Base-by-base conservation (phyloP, 2,329 filamentous ascomycete species). In the Aureobasidium musti region DNA sequence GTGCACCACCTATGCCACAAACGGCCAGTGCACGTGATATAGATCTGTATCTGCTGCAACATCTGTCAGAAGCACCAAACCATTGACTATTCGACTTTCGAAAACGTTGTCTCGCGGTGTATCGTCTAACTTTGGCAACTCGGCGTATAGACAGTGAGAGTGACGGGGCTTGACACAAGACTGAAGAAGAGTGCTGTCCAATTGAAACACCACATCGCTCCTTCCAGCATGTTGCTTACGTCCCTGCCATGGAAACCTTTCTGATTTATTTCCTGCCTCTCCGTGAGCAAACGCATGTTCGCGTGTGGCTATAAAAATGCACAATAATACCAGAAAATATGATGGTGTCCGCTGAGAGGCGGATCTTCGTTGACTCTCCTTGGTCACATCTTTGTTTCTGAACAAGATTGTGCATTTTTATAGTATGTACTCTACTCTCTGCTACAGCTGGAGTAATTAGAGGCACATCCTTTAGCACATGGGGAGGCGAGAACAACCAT, bases 1-100 rank as follows among this genome's bases (percentile, higher is more conserved):
- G 49, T 52, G 49, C 45, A 49, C 43, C 45, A 49, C 23, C 26
- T 52, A 52, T 30, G 26, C 49, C 49, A 52, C 49, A 30, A 52
- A 52, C 26, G 45, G 45, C 23, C 17, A 5, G 6, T 30, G 5
- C 49, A 52, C 49, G 49, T 52, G 49, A 52, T 28, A 52, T 52
- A 28, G 23, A 50, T 50, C 47, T 50, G 14, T 50, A 11, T 28
- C 26, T 30, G 47, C 23, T 49, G 21, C 21, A 2, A 7, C 23
- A 28, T 50, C 47, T 3, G 11, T 11, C 23, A 13, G 26, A 50
- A 30, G 11, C 11, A 14, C 45, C 11, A 11, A 23, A 8, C 41
- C 41, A 10, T 21, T 13, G n/a, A 11, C n/a, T 45, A 10, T 11
- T 8, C n/a, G 5, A 45, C n/a, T 13, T 23, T 23, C 14, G 17